Evolutionary conservation across 2,329 filamentous ascomycete species (phyloP).

Genomic region (Botrytis byssoidea): DNA sequence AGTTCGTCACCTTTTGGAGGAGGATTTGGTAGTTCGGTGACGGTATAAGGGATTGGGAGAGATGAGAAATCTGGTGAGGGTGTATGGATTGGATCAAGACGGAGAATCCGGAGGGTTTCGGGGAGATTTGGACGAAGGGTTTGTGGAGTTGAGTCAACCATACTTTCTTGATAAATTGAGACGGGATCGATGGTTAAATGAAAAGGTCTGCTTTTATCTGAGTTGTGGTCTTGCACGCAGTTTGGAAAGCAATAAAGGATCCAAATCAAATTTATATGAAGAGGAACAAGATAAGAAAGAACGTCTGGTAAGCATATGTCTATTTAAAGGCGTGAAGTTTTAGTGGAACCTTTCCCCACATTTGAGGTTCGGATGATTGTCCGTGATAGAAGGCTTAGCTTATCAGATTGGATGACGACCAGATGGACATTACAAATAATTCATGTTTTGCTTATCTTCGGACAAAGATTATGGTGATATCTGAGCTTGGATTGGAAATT

Average conservation of each 20-base stretch:
- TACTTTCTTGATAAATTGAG: background rate
- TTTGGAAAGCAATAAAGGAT: background rate
- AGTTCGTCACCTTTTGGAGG: constrained; percentile 31
- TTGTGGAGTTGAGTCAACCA: background rate
- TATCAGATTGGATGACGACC: background rate
- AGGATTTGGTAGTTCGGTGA: constrained; percentile 26
- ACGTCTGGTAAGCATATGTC: background rate
- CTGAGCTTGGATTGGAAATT: background rate
- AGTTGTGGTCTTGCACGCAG: background rate
- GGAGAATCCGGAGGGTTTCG: background rate
- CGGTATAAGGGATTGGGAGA: constrained; percentile 30
- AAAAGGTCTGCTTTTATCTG: background rate
- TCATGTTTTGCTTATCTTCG: background rate
- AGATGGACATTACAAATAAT: no score
- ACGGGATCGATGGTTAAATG: background rate
- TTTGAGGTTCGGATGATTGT: background rate
- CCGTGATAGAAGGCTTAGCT: background rate
- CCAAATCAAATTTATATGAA: background rate
- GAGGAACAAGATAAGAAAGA: background rate
- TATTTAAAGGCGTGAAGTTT: background rate
- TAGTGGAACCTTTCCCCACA: background rate
- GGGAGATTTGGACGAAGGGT: constrained; percentile 9
- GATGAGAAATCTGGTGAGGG: background rate
- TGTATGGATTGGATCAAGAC: background rate
- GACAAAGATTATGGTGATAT: background rate